phyloP scores from a whole-genome alignment of 1,139 yeast genomes.

The Candida buenavistaensis region DNA sequence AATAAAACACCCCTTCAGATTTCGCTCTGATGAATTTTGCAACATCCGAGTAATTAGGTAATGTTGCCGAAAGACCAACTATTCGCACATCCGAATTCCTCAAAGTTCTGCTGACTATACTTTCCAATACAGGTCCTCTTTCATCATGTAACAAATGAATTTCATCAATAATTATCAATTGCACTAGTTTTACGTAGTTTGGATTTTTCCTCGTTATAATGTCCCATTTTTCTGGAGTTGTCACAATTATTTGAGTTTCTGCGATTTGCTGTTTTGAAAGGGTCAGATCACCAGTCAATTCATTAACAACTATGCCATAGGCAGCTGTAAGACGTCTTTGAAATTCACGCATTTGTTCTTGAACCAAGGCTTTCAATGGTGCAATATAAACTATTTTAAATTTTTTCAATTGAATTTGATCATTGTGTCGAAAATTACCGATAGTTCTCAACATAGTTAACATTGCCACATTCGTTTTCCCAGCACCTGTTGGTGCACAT shows the following conservation, averaged over 20 bases:
- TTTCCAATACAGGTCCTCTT: constrained; percentile 93
- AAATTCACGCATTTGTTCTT: constrained; percentile 90
- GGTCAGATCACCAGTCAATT: constrained; percentile 88
- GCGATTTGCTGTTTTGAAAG: constrained; percentile 75
- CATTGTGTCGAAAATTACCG: constrained; percentile 49
- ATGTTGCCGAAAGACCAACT: constrained; percentile 90
- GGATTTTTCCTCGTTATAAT: constrained; percentile 79
- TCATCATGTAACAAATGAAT: constrained; percentile 91
- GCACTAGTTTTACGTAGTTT: constrained; percentile 60
- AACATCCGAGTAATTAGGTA: constrained; percentile 89
- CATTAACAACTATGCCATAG: constrained; percentile 75
- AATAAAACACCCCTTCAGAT: constrained; percentile 64
- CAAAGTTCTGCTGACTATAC: constrained; percentile 75
- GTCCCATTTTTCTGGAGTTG: constrained; percentile 98
- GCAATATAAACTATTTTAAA: constrained; percentile 90
- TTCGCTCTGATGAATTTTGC: constrained; percentile 78
- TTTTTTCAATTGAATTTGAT: constrained; percentile 51
- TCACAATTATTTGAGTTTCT: constrained; percentile 80
- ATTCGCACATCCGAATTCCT: constrained; percentile 56
- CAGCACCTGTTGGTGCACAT: constrained; percentile 99
- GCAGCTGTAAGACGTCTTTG: constrained; percentile 61
- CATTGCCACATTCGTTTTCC: constrained; percentile 95
- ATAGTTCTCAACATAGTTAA: constrained; percentile 67
- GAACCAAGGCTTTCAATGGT: constrained; percentile 91
- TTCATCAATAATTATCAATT: constrained; percentile 85